phyloP scores from a whole-genome alignment of 129 eudicot species.

The Rutidosis leptorrhynchoides region DNA sequence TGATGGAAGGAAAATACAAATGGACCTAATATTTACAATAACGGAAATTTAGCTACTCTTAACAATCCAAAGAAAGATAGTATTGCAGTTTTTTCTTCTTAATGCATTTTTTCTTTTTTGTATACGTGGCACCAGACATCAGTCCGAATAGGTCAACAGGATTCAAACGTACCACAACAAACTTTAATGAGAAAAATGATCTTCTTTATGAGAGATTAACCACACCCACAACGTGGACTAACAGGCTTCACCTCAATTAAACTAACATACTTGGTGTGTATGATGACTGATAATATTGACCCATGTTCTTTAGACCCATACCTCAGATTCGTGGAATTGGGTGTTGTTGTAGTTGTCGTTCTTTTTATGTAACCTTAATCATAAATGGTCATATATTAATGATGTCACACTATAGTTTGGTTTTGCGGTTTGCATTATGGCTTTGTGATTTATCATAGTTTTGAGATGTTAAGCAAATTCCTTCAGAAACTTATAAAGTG shows the following conservation, averaged over 20 bases:
- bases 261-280: background rate
- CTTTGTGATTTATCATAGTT: background rate
- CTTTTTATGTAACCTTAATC: background rate
- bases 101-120: background rate
- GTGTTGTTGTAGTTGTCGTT: too few species aligned
- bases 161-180: background rate
- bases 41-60: background rate
- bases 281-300: background rate
- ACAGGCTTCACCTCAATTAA: background rate
- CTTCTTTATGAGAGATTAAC: background rate
- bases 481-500: constrained; percentile 6
- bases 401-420: background rate
- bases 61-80: background rate
- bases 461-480: constrained; percentile 13
- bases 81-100: background rate
- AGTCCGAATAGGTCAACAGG: background rate
- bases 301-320: too few species aligned
- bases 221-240: background rate
- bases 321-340: too few species aligned
- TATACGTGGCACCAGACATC: background rate
- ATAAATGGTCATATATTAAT: background rate
- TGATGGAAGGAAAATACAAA: background rate
- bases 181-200: background rate
- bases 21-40: background rate
- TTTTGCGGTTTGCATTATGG: background rate